A percentile compares a stretch with the other conserved stretches of the same genome.
Evolutionary conservation across 2,329 filamentous ascomycete genomes (phyloP).

Genomic region (Neonectria neomacrospora): DNA sequence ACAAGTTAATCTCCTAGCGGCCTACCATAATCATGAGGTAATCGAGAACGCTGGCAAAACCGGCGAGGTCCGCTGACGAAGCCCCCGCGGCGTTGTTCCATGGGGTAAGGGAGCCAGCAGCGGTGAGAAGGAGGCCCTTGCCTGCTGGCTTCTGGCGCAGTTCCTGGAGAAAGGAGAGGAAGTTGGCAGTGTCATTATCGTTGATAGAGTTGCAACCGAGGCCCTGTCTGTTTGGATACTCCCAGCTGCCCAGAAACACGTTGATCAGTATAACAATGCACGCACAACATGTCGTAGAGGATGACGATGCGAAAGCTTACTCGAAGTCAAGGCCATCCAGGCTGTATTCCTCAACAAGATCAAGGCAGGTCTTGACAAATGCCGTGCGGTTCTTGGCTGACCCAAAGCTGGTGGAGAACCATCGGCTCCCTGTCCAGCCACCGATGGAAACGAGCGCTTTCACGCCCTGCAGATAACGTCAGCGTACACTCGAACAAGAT

Average conservation of each 20-base stretch:
- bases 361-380: conserved; percentile 25
- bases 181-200: conserved; percentile 33
- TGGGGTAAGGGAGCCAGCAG: conserved; percentile 33
- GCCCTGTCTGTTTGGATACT: conserved; percentile 38
- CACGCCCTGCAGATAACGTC: conserved; percentile 21
- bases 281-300: not conserved
- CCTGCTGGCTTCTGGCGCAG: conserved; percentile 31
- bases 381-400: conserved; percentile 35
- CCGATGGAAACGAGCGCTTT: conserved; percentile 36
- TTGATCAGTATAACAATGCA: not conserved
- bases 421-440: conserved; percentile 35
- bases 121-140: conserved; percentile 29
- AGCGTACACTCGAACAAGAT: not conserved
- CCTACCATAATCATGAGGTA: conserved; percentile 41
- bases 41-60: conserved; percentile 34
- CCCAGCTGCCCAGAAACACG: conserved; percentile 26
- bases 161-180: conserved; percentile 34
- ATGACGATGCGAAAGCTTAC: conserved; percentile 5
- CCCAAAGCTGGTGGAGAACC: conserved; percentile 31
- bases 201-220: conserved; percentile 40
- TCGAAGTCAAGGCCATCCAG: conserved; percentile 38
- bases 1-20: fast-evolving
- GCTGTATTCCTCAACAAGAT: conserved; percentile 29
- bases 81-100: conserved; percentile 33
- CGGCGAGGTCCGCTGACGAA: conserved; percentile 27